Conservation (phyloP, 805 yeast genomes). For the Suhomyces vadensis region DNA sequence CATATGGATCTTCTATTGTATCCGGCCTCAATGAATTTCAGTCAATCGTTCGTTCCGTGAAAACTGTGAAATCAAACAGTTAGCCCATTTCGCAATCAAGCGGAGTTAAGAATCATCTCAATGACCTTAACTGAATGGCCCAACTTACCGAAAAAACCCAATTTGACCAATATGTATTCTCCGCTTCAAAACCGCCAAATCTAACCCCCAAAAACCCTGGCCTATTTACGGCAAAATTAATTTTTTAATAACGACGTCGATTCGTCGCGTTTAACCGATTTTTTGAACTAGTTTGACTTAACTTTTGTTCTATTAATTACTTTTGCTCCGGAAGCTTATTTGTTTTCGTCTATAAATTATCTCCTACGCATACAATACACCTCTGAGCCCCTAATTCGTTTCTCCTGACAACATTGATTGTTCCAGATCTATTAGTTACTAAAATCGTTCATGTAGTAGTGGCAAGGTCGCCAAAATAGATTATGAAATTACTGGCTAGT, state of each 20-base stretch:
- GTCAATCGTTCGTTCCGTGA: no score
- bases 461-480: no score
- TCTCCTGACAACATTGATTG: background rate
- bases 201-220: background rate
- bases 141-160: no score
- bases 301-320: slow-evolving; percentile 1
- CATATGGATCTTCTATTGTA: no score
- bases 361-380: background rate
- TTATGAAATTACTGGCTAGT: no score
- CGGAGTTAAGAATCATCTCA: no score
- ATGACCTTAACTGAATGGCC: no score
- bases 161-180: no score
- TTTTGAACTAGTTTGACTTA: no score
- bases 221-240: background rate
- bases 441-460: background rate
- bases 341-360: background rate
- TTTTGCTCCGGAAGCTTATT: background rate
- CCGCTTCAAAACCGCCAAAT: background rate
- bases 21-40: no score
- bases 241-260: background rate
- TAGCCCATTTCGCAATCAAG: no score
- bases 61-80: no score
- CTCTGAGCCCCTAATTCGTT: background rate
- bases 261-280: background rate
- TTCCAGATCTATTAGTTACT: background rate